A percentile compares a stretch with the other conserved stretches of the same genome.
Conservation (phyloP, 2,329 filamentous ascomycete species). For the Pseudogymnoascus destructans region DNA sequence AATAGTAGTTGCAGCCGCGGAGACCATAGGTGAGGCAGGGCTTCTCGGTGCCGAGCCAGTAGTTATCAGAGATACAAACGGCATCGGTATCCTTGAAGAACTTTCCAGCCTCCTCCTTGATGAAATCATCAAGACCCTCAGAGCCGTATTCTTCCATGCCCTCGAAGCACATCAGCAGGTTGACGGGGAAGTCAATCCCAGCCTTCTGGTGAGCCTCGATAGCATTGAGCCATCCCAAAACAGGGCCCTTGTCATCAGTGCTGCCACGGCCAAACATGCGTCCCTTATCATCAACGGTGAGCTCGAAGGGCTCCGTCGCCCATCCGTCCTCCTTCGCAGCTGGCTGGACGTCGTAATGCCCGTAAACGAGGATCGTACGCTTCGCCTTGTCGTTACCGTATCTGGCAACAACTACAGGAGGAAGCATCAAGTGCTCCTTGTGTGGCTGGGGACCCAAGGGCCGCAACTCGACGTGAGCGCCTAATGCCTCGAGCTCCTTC, state of each 20-base stretch:
- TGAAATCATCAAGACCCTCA: constrained; percentile 90
- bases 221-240: constrained; percentile 93
- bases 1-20: constrained; percentile 96
- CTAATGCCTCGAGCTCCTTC: constrained; percentile 66
- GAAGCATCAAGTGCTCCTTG: constrained; percentile 79
- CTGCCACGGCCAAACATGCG: constrained; percentile 93
- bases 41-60: constrained; percentile 98
- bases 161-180: constrained; percentile 98
- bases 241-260: constrained; percentile 96
- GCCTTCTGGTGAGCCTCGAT: constrained; percentile 97
- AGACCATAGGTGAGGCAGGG: constrained; percentile 95
- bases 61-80: constrained; percentile 98
- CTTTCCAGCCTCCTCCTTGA: constrained; percentile 77
- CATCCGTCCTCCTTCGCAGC: constrained; percentile 88
- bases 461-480: constrained; percentile 76
- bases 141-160: constrained; percentile 99
- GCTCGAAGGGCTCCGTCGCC: constrained; percentile 85
- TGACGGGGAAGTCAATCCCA: constrained; percentile 87
- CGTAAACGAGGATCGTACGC: constrained; percentile 90
- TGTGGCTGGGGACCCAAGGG: constrained; percentile 83
- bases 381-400: constrained; percentile 90
- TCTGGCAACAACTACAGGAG: constrained; percentile 80
- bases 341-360: constrained; percentile 97
- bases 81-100: constrained; percentile 94
- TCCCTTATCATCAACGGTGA: constrained; percentile 77